Percentiles rank a stretch among this genome's conserved stretches.
phyloP scores from a whole-genome alignment of 1,284 basidiomycete genomes.

The Calocybe gambosa region DNA sequence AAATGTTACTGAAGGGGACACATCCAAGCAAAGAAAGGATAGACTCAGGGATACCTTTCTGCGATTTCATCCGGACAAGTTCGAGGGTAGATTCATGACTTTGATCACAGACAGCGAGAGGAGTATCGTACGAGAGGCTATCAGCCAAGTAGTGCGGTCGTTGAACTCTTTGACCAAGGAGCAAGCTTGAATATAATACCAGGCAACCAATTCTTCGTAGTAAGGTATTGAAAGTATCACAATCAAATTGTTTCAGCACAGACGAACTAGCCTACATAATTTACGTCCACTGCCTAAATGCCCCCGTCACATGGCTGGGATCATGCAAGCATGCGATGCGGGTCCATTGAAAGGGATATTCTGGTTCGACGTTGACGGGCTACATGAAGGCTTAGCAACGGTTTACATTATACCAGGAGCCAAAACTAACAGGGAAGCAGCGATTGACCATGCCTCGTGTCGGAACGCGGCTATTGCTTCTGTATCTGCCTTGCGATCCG shows the following conservation, averaged over 20 bases:
- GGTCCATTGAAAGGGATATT: constrained; percentile 1
- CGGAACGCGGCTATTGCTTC: constrained; percentile 61
- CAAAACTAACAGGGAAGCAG: constrained; percentile 29
- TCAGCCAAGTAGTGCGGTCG: constrained; percentile 61
- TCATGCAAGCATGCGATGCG: constrained; percentile 14
- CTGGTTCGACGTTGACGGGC: constrained; percentile 7
- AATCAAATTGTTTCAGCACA: not conserved
- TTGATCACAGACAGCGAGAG: constrained; percentile 57
- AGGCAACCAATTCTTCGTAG: not conserved
- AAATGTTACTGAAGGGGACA: constrained; percentile 13
- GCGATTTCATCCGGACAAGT: constrained; percentile 84
- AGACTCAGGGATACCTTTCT: constrained; percentile 67
- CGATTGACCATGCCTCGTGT: constrained; percentile 59
- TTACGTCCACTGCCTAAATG: not conserved
- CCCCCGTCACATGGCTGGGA: constrained; percentile 14
- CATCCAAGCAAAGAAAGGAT: constrained; percentile 44
- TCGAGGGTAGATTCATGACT: constrained; percentile 66
- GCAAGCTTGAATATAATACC: constrained; percentile 7
- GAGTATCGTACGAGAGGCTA: constrained; percentile 67
- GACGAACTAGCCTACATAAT: not conserved
- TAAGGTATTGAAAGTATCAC: too few relatives aligned
- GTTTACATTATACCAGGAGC: not conserved
- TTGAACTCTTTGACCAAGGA: constrained; percentile 44
- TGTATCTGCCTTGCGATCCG: constrained; percentile 58
- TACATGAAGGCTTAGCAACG: constrained; percentile 3